Evolutionary conservation across 768 basidiomycete species (phyloP).

Genomic region (Termitomyces sp.): DNA sequence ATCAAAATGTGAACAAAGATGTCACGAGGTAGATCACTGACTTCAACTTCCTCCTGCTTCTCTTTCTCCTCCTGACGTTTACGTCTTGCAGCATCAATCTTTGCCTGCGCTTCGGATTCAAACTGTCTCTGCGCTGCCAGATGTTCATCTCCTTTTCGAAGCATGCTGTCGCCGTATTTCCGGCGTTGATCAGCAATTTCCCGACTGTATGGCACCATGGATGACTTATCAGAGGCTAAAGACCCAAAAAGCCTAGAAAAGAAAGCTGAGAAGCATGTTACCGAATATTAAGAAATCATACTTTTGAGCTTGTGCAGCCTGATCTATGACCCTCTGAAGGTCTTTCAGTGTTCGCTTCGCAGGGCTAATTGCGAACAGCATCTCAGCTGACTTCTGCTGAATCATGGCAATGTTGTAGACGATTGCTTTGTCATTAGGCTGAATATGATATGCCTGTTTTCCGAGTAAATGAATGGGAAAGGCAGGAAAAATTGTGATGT

Average conservation of each 20-base stretch:
- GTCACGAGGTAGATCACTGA: slow-evolving; percentile 23
- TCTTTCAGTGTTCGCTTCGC: slow-evolving; percentile 79
- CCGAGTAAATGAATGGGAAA: slow-evolving; percentile 4
- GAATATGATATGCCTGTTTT: slow-evolving; percentile 74
- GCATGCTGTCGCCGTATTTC: slow-evolving; percentile 84
- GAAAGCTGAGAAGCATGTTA: not conserved
- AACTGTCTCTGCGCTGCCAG: slow-evolving; percentile 62
- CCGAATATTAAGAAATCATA: slow-evolving; percentile 25
- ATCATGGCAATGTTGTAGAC: slow-evolving; percentile 98
- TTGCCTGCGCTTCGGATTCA: slow-evolving; percentile 66
- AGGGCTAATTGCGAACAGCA: slow-evolving; percentile 69
- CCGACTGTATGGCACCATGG: slow-evolving; percentile 71
- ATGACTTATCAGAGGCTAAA: slow-evolving; percentile 66
- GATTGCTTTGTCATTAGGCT: slow-evolving; percentile 85
- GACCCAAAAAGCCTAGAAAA: slow-evolving; percentile 70
- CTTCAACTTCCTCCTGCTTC: slow-evolving; percentile 59
- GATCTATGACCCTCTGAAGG: slow-evolving; percentile 68
- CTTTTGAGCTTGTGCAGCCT: slow-evolving; percentile 86
- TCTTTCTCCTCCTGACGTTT: slow-evolving; percentile 77
- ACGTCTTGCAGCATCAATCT: slow-evolving; percentile 70
- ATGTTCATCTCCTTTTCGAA: slow-evolving; percentile 79
- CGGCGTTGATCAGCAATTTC: slow-evolving; percentile 88
- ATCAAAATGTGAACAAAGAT: not conserved
- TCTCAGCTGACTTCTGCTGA: slow-evolving; percentile 91
- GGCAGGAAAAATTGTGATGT: slow-evolving; percentile 8